Evolutionary conservation across 2,329 filamentous ascomycete genomes (phyloP).

Genomic region (Nothomitra cinnamomea): DNA sequence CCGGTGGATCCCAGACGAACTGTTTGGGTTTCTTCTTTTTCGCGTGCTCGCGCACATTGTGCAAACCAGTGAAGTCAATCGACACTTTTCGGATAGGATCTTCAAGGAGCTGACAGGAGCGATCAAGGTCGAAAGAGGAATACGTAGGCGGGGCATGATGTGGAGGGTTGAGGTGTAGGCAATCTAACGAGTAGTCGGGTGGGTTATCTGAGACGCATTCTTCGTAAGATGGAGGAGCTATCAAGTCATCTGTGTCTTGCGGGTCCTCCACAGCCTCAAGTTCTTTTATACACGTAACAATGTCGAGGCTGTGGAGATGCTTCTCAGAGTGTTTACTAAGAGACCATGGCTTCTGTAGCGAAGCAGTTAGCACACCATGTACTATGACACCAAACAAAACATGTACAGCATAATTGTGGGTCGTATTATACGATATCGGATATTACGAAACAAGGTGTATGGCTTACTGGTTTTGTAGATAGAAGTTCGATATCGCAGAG

Average conservation of each 20-base stretch:
- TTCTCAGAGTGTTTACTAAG: background rate
- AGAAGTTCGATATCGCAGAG: background rate
- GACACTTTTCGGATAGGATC: background rate
- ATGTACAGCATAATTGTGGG: no score
- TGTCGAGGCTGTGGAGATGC: background rate
- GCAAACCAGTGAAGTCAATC: background rate
- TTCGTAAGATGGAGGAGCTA: background rate
- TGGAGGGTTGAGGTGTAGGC: background rate
- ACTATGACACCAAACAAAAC: no score
- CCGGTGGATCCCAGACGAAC: background rate
- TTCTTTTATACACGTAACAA: background rate
- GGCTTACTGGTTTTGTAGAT: background rate
- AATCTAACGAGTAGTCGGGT: background rate
- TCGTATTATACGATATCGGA: no score
- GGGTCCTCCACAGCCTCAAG: background rate
- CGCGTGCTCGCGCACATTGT: background rate
- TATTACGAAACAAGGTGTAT: background rate
- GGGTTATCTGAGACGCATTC: background rate
- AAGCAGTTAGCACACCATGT: background rate
- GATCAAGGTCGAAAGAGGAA: background rate
- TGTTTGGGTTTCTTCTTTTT: background rate
- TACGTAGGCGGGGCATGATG: background rate
- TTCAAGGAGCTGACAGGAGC: background rate
- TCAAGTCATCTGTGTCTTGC: background rate
- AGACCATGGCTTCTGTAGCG: background rate